Percentiles rank a stretch among this genome's conserved stretches.
Conservation (phyloP, 2,329 filamentous ascomycete species). For the Teratosphaeria nubilosa region DNA sequence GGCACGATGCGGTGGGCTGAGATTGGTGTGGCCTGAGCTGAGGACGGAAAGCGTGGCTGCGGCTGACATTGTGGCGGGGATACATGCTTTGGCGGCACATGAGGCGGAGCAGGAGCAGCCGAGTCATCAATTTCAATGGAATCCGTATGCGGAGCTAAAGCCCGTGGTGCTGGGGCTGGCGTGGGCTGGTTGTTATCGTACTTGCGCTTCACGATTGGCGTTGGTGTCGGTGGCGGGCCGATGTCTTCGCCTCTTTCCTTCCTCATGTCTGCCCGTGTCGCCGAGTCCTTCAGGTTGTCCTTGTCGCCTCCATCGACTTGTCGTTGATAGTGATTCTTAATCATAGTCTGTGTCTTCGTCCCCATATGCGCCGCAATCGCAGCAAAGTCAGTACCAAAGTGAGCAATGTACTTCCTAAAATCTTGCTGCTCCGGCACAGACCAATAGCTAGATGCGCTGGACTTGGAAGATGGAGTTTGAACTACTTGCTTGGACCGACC, state of each 20-base stretch:
- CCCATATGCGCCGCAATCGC: conserved; percentile 70
- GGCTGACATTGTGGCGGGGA: conserved; percentile 27
- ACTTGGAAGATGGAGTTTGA: conserved; percentile 13
- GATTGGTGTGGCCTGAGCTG: conserved; percentile 22
- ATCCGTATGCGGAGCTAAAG: conserved; percentile 35
- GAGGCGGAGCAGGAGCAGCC: conserved; percentile 15
- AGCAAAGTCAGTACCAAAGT: conserved; percentile 71
- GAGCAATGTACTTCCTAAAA: conserved; percentile 59
- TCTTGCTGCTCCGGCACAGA: conserved; percentile 72
- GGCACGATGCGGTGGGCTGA: conserved; percentile 18
- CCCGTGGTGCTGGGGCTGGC: conserved; percentile 27
- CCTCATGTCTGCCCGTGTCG: conserved; percentile 32
- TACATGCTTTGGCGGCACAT: conserved; percentile 24
- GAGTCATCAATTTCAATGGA: conserved; percentile 31
- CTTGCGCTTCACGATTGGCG: conserved; percentile 37
- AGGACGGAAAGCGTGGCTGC: conserved; percentile 21
- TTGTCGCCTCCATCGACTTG: conserved; percentile 33
- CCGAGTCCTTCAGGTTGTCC: conserved; percentile 32
- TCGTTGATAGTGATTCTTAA: conserved; percentile 46
- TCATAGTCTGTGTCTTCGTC: conserved; percentile 80
- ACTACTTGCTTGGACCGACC: conserved; percentile 12
- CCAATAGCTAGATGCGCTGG: conserved; percentile 63
- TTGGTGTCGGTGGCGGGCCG: conserved; percentile 39
- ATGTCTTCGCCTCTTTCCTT: conserved; percentile 36
- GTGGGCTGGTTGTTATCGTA: conserved; percentile 32